A percentile compares a stretch with the other conserved stretches of the same genome.
phyloP scores from a whole-genome alignment of 768 basidiomycete species.

The Lepiota venenata region DNA sequence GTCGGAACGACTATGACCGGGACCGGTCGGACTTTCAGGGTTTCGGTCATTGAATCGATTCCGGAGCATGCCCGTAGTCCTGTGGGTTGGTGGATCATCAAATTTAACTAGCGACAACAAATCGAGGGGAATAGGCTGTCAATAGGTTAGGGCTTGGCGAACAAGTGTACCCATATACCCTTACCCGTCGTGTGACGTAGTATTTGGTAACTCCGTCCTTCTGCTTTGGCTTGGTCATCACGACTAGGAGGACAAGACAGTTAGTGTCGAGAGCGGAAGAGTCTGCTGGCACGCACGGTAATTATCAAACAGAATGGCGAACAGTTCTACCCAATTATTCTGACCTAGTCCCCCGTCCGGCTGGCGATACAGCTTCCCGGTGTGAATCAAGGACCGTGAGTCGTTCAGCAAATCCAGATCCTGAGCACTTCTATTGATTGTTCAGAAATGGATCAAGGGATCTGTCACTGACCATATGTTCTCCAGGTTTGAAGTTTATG shows the following conservation, averaged over 20 bases:
- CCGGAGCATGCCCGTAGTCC: slow-evolving; percentile 69
- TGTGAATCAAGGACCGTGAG: slow-evolving; percentile 79
- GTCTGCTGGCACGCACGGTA: slow-evolving; percentile 58
- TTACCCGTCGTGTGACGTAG: slow-evolving; percentile 74
- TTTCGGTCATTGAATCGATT: slow-evolving; percentile 45
- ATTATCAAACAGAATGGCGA: slow-evolving; percentile 91
- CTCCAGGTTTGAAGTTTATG: slow-evolving; percentile 74
- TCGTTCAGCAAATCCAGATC: slow-evolving; percentile 91
- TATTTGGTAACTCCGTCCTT: slow-evolving; percentile 75
- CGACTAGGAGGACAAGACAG: slow-evolving; percentile 50
- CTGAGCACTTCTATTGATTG: slow-evolving; percentile 19
- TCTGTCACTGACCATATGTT: slow-evolving; percentile 46
- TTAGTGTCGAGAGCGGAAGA: not conserved
- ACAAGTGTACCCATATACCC: slow-evolving; percentile 19
- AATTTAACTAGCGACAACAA: slow-evolving; percentile 84
- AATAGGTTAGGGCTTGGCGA: slow-evolving; percentile 10
- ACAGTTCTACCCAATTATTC: slow-evolving; percentile 89
- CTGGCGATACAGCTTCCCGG: slow-evolving; percentile 80
- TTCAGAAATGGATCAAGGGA: not conserved
- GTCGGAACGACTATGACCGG: slow-evolving; percentile 23
- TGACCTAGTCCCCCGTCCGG: slow-evolving; percentile 87
- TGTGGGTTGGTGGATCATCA: slow-evolving; percentile 73
- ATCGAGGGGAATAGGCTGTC: slow-evolving; percentile 89
- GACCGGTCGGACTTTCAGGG: slow-evolving; percentile 18
- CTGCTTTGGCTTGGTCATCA: slow-evolving; percentile 84